These are phyloP conservation scores for Candida ficus DNA, from an alignment of 805 yeast genomes.

Conservation along the genomic window DNA sequence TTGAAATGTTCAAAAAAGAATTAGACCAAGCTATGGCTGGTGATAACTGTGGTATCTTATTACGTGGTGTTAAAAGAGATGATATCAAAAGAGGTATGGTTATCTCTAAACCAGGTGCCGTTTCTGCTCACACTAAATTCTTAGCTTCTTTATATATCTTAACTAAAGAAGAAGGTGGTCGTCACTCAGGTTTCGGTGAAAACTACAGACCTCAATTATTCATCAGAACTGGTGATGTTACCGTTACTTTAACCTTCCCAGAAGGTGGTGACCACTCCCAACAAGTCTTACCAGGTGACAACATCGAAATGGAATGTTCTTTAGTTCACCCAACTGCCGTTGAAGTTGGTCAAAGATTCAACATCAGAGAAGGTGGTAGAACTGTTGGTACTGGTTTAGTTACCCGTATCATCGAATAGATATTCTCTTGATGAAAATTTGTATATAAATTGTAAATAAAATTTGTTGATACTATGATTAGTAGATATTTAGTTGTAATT, in stretches of 20 bases:
- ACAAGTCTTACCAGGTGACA: slow-evolving; percentile 98
- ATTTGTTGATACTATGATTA: no score
- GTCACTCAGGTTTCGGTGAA: slow-evolving; percentile 95
- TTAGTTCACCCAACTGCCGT: slow-evolving; percentile 87
- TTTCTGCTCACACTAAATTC: slow-evolving; percentile 89
- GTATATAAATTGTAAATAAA: slow-evolving; percentile 1
- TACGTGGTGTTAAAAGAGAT: slow-evolving; percentile 98
- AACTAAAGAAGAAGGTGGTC: slow-evolving; percentile 98
- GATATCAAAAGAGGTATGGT: slow-evolving; percentile 98
- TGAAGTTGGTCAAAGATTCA: slow-evolving; percentile 97
- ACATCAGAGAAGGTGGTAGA: slow-evolving; percentile 99
- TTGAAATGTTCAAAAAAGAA: slow-evolving; percentile 99
- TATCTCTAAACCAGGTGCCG: slow-evolving; percentile 85
- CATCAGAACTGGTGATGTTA: slow-evolving; percentile 93
- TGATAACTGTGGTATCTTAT: slow-evolving; percentile 95
- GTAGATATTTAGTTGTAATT: no score
- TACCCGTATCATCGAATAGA: slow-evolving; percentile 74
- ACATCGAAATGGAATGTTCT: slow-evolving; percentile 91
- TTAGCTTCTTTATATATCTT: slow-evolving; percentile 89
- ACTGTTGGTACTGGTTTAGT: slow-evolving; percentile 98
- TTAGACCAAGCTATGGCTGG: slow-evolving; percentile 97
- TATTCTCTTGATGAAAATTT: background rate
- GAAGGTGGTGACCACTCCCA: slow-evolving; percentile 75
- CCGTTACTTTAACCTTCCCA: slow-evolving; percentile 88
- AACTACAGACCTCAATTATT: slow-evolving; percentile 98